Evolutionary conservation across 1,284 basidiomycete species (phyloP), one percentile per base, ranked within the genome.

Genomic region (Ceratobasidium sp.): DNA sequence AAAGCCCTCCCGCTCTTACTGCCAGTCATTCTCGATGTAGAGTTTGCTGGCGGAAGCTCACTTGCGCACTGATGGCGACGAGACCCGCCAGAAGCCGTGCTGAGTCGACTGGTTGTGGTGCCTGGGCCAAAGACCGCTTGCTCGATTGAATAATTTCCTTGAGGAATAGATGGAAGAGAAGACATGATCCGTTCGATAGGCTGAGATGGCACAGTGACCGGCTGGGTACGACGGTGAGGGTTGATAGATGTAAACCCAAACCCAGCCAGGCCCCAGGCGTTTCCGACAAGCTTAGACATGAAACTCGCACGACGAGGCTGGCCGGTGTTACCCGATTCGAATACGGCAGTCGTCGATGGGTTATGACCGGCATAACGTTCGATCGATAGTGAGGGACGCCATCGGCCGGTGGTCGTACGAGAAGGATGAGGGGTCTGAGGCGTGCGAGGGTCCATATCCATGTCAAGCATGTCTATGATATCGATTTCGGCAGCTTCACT

Each of bases 231-330:
- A 42, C 49, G 61, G 26, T 56, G 61, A 26, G 15, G 61, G 28
- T 76, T 23, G 61, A 76, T 56, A 1, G 61, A 64, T 3, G 44
- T 53, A 20, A 76, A 56, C 20, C 72, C 72, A 9, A 76, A 40
- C n/a, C 72, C 72, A 15, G 72, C 49, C n/a, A 76, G 44, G 1
- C 61, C 72, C 72, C 72, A 76, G 1, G 72, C 72, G 26, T 51
- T 76, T 23, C 61, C 72, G 49, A 76, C 72, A 3, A 76, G 61
- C 13, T 44, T 53, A n/a, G 72, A 53, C 72, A 76, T 66, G 49
- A 76, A 76, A 12, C 20, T 75, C 3, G 72, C 53, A 23, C 46
- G 44, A 28, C 60, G 72, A 12, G 44, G 72, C 23, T 64, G 60
- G 26, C 28, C 44, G 3, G n/a, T n/a, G 23, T 18, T 26, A 20